These are phyloP conservation scores for Calonectria pseudoreteaudii DNA, from an alignment of 2,329 filamentous ascomycete genomes.

Conservation along the genomic window DNA sequence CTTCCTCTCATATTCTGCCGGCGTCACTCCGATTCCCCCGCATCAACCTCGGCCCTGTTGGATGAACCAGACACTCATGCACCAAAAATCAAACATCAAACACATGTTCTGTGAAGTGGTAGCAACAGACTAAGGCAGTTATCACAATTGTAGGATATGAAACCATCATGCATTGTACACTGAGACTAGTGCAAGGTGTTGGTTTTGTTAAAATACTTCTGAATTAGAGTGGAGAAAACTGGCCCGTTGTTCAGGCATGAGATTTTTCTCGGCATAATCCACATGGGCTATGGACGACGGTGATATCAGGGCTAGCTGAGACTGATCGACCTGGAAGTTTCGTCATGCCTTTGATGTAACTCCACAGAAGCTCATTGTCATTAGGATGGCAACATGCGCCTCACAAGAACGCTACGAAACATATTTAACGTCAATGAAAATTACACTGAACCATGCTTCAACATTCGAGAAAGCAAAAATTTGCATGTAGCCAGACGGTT, in stretches of 20 bases:
- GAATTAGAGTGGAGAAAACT: background rate
- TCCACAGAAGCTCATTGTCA: background rate
- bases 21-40: background rate
- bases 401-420: background rate
- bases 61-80: background rate
- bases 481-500: background rate
- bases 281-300: background rate
- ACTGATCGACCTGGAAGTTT: background rate
- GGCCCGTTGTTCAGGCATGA: background rate
- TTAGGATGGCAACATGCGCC: background rate
- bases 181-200: background rate
- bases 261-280: background rate
- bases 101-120: background rate
- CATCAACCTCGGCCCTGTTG: background rate
- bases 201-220: background rate
- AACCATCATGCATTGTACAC: background rate
- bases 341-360: background rate
- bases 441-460: background rate
- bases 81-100: background rate
- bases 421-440: background rate
- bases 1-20: background rate
- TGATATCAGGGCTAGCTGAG: background rate
- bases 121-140: background rate
- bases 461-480: background rate
- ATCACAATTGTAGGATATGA: background rate